Conservation (phyloP, 305 asterid genomes). For the Fraxinus floribunda region DNA sequence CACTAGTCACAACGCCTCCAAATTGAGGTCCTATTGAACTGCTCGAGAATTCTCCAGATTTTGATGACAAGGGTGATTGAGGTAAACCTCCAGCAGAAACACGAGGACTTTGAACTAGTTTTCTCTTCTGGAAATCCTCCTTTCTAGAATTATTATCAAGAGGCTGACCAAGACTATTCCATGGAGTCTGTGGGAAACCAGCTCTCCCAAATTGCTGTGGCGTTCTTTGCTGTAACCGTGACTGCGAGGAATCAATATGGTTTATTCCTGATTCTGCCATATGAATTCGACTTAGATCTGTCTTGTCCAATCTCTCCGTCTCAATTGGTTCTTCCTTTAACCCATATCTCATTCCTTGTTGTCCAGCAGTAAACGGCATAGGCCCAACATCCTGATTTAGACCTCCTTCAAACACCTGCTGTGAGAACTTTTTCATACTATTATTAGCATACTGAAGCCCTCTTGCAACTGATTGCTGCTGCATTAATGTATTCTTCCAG, state of each 20-base stretch:
- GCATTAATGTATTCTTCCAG: conserved; percentile 75
- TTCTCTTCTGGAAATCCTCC: conserved; percentile 81
- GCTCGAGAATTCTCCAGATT: conserved; percentile 92
- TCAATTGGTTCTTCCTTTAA: conserved; percentile 92
- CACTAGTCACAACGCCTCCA: conserved; percentile 71
- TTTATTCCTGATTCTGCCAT: conserved; percentile 55
- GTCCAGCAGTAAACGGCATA: conserved; percentile 56
- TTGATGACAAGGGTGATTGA: conserved; percentile 94
- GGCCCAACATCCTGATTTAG: conserved; percentile 64
- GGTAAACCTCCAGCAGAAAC: conserved; percentile 90
- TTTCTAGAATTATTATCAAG: conserved; percentile 67
- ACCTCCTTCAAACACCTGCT: conserved; percentile 71
- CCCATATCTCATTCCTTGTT: conserved; percentile 74
- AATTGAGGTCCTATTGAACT: conserved; percentile 88
- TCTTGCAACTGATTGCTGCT: conserved; percentile 59
- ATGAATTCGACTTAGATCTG: conserved; percentile 52
- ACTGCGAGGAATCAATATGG: conserved; percentile 45
- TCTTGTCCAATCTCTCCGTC: conserved; percentile 63
- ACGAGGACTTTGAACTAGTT: conserved; percentile 82
- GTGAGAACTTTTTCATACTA: conserved; percentile 68
- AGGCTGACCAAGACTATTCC: conserved; percentile 75
- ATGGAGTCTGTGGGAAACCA: conserved; percentile 61
- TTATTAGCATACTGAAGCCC: conserved; percentile 59
- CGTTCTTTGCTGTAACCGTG: conserved; percentile 70
- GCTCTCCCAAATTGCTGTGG: conserved; percentile 66